These are phyloP conservation scores for Takashimella koratensis DNA, from an alignment of 1,284 basidiomycete species.

Conservation along the genomic window DNA sequence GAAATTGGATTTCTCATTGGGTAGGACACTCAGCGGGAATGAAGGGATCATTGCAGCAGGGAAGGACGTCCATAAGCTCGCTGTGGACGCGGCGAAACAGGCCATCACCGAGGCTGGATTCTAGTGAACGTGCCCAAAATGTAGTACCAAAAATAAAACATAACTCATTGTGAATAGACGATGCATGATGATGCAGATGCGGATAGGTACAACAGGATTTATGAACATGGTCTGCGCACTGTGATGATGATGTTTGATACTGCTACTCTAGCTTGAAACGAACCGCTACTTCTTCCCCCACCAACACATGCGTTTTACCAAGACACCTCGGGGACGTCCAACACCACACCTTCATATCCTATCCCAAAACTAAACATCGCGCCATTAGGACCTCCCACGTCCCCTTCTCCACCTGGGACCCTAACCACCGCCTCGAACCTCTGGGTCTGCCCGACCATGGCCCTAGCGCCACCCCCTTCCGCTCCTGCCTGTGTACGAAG, in stretches of 20 bases:
- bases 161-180: background rate
- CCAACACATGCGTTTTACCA: no score
- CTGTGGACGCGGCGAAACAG: constrained; percentile 71
- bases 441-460: constrained; percentile 5
- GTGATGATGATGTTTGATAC: no score
- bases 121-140: no score
- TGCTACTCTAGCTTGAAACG: no score
- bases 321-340: no score
- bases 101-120: constrained; percentile 54
- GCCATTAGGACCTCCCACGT: constrained; percentile 25
- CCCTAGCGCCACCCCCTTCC: no score
- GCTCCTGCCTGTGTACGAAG: constrained; percentile 17
- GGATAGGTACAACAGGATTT: background rate
- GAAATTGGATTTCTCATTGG: constrained; percentile 79
- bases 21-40: constrained; percentile 80
- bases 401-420: constrained; percentile 3
- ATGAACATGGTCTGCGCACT: no score
- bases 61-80: constrained; percentile 61
- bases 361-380: constrained; percentile 11
- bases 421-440: constrained; percentile 16
- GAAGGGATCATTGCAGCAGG: constrained; percentile 79
- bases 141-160: no score
- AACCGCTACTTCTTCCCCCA: no score
- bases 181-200: no score
- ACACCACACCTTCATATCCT: background rate